These are phyloP conservation scores for Carpinus fangiana DNA, from an alignment of 306 rosid species.

Conservation along the genomic window DNA sequence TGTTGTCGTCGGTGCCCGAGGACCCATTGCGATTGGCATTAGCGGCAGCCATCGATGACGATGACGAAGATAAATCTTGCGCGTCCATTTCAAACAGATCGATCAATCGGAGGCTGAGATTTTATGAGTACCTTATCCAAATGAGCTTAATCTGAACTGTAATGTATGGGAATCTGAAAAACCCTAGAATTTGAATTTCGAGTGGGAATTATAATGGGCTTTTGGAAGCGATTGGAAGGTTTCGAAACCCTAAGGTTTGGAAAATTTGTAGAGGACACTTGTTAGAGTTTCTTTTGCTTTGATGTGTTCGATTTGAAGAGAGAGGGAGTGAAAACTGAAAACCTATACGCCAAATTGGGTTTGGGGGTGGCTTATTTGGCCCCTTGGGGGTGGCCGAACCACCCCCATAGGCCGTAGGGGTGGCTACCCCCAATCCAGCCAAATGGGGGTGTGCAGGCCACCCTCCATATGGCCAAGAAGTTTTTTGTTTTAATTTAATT, in stretches of 20 bases:
- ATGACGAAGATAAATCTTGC: constrained; percentile 51
- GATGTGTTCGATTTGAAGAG: constrained; percentile 35
- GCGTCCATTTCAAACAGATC: constrained; percentile 75
- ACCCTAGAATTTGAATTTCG: constrained; percentile 26
- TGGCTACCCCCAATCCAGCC: too few species aligned
- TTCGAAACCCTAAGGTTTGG: constrained; percentile 4
- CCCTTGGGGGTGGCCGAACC: too few species aligned
- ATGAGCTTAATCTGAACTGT: constrained; percentile 16
- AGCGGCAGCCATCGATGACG: constrained; percentile 40
- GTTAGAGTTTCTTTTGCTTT: constrained; percentile 13
- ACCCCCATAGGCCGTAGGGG: too few species aligned
- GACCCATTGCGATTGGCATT: constrained; percentile 62
- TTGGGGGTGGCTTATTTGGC: too few species aligned
- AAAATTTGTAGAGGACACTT: constrained; percentile 35
- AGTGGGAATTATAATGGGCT: constrained; percentile 31
- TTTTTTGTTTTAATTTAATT: too few species aligned
- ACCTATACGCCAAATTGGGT: constrained; percentile 38
- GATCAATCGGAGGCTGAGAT: constrained; percentile 40
- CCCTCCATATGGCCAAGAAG: too few species aligned
- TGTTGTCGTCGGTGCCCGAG: constrained; percentile 60
- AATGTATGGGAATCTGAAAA: constrained; percentile 10
- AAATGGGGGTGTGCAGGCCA: too few species aligned
- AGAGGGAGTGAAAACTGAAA: constrained; percentile 37
- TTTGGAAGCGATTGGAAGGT: neutral
- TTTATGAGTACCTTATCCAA: constrained; percentile 25